Percentiles rank a stretch among this genome's conserved stretches.
phyloP scores from a whole-genome alignment of 352 stramenopile genomes.

The Globisporangium paddicum region DNA sequence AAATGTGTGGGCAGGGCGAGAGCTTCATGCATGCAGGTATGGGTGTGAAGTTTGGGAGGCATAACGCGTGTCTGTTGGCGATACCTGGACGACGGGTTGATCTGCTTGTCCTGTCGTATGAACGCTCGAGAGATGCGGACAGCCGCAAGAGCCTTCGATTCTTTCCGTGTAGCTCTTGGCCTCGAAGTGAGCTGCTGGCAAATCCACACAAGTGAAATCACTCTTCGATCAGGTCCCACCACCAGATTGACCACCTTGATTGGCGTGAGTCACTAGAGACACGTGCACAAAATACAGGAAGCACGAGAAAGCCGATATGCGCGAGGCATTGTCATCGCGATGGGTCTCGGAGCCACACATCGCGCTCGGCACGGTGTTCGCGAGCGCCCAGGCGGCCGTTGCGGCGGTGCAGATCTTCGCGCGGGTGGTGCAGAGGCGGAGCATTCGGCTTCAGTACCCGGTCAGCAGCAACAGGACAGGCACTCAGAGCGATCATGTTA shows the following conservation, averaged over 20 bases:
- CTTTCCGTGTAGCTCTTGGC: not conserved
- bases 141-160: not conserved
- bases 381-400: conserved; percentile 18
- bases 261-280: not conserved
- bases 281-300: not conserved
- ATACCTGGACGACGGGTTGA: no score
- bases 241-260: conserved; percentile 3
- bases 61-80: no score
- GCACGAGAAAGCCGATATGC: not conserved
- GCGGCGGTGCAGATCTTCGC: conserved; percentile 51
- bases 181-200: not conserved
- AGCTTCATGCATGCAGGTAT: not conserved
- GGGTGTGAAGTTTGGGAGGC: not conserved
- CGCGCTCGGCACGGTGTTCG: not conserved
- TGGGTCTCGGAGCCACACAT: not conserved
- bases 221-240: not conserved
- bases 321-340: no score
- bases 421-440: conserved; percentile 40
- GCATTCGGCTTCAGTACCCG: conserved; percentile 16
- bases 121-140: not conserved
- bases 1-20: not conserved
- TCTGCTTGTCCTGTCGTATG: no score
- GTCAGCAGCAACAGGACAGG: not conserved
- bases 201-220: not conserved
- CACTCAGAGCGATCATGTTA: no score